Conservation (phyloP, 352 stramenopile species). For the Globisporangium heterothallicum region DNA sequence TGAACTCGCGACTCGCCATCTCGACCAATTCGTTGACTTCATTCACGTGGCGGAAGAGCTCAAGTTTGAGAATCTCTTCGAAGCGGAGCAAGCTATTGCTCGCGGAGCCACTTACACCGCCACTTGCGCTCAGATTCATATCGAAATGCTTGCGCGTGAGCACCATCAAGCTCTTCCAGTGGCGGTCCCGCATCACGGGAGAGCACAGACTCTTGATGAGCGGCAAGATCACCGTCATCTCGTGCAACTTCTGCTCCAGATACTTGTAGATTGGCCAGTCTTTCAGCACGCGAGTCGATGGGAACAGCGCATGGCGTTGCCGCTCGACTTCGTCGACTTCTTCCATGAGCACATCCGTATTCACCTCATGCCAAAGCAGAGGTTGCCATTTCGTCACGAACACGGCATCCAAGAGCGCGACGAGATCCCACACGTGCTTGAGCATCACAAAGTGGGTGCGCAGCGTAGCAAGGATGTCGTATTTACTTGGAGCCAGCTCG, state of each 20-base stretch:
- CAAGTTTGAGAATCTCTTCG: conserved; percentile 90
- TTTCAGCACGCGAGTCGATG: conserved; percentile 58
- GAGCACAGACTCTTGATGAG: conserved; percentile 87
- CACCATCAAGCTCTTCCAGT: conserved; percentile 88
- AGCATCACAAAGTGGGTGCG: conserved; percentile 87
- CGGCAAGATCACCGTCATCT: conserved; percentile 91
- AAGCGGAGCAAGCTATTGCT: conserved; percentile 62
- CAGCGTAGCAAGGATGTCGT: conserved; percentile 75
- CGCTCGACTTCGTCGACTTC: conserved; percentile 83
- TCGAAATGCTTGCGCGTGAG: conserved; percentile 88
- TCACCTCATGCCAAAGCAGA: conserved; percentile 83
- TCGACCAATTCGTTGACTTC: conserved; percentile 94
- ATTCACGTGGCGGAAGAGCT: conserved; percentile 90
- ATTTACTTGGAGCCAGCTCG: conserved; percentile 82
- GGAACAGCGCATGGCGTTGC: conserved; percentile 50
- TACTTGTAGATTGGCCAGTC: conserved; percentile 93
- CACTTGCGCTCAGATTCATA: conserved; percentile 16
- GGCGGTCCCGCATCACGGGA: conserved; percentile 79
- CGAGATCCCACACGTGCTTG: conserved; percentile 92
- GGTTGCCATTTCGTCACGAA: conserved; percentile 82
- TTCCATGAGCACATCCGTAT: conserved; percentile 86
- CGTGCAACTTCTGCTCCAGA: conserved; percentile 85
- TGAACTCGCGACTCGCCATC: conserved; percentile 94
- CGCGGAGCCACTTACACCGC: conserved; percentile 2
- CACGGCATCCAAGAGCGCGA: conserved; percentile 76